Base-by-base conservation (phyloP, 1,284 basidiomycete genomes). In the Boletus mariae region DNA sequence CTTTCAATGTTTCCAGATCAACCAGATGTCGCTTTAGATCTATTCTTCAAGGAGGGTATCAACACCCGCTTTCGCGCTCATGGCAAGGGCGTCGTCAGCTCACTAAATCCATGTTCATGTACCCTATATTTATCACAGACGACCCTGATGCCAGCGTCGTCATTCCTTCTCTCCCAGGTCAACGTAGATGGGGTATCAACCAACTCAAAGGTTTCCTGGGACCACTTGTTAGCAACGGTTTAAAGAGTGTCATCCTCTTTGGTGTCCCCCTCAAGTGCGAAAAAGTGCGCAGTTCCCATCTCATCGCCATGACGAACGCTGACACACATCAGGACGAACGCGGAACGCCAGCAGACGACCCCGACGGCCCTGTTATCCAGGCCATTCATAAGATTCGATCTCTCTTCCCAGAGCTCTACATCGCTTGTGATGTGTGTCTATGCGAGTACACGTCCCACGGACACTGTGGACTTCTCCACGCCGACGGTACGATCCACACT, bases 381-480 rank as follows among this genome's bases (percentile, higher is more conserved):
- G 94, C 92, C 12, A 89, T 98, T 63, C 80, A 84, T 62, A 84
- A 84, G 52, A 78, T 99, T 25, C 82, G 88, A 15, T 57, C 72
- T 9, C 79, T 90, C 54, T 99, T 88, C 74, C 96, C 97, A 1
- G 69, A 78, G 11, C 74, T 95, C 25, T 92, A 93, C 75, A 87
- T 99, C 61, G 92, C 94, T 0, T 85, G 85, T 64, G 97, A 99
- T 67, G 97, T 99, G 28, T 99, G 97, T 67, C 83, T 99, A n/a
- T 99, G 97, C 79, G 97, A 99, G 73, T 99, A 99, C 78, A 98
- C 97, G 11, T 92, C 92, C 47, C 95, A 99, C 67, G 97, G 97
- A 0, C 97, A 99, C 74, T 99, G 96, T 65, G 97, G 97, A 28
- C 70, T 94, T 55, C 82, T 96, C 28, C 72, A 87, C 60, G 56